Conservation (phyloP, 2,329 filamentous ascomycete species). For the Neofusicoccum laricinum region DNA sequence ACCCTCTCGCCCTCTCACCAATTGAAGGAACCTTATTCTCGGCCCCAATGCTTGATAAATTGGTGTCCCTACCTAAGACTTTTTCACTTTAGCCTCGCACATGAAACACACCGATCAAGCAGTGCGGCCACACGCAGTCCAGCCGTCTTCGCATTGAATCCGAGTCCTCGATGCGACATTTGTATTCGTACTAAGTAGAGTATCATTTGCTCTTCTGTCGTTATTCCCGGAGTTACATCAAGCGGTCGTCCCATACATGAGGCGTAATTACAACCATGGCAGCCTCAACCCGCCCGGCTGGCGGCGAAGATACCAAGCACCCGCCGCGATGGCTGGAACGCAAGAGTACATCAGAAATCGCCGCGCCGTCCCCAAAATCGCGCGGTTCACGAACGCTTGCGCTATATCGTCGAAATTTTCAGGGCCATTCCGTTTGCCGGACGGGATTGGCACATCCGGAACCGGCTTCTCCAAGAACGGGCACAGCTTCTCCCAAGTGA, state of each 20-base stretch:
- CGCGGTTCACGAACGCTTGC: background rate
- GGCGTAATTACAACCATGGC: background rate
- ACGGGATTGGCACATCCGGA: conserved; percentile 20
- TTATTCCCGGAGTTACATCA: background rate
- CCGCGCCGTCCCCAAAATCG: background rate
- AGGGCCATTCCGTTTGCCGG: background rate
- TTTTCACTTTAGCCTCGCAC: background rate
- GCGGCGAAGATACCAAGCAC: background rate
- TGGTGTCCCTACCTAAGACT: background rate
- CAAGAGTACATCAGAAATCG: background rate
- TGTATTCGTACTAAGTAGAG: too few species aligned
- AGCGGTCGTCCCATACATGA: background rate
- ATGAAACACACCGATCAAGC: background rate
- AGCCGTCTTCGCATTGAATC: too few species aligned
- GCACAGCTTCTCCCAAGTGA: conserved; percentile 29
- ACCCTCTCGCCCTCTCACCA: background rate
- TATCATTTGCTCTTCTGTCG: background rate
- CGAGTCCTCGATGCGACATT: too few species aligned
- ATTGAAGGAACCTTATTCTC: background rate
- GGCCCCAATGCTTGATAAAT: background rate
- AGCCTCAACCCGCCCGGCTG: background rate
- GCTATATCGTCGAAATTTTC: background rate
- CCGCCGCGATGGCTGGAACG: background rate
- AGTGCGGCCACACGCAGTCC: background rate
- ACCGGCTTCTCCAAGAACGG: conserved; percentile 25